These are phyloP conservation scores for Lentinula guzmanii DNA, from an alignment of 768 basidiomycete genomes.

Conservation along the genomic window DNA sequence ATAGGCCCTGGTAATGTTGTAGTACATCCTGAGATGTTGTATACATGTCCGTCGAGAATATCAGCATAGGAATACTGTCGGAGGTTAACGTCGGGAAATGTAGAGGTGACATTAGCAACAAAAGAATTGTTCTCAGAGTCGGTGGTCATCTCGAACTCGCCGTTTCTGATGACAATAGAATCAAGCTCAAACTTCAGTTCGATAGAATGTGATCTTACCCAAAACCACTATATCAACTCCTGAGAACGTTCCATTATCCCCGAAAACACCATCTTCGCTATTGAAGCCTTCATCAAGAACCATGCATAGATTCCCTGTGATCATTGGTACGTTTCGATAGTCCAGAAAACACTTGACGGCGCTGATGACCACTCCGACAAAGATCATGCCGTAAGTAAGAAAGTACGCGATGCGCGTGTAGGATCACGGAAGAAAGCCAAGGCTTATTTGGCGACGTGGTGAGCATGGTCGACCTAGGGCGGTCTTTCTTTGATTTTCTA, in stretches of 20 bases:
- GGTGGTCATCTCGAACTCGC: conserved; percentile 87
- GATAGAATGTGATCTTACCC: conserved; percentile 38
- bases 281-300: conserved; percentile 78
- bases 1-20: conserved; percentile 47
- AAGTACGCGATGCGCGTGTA: conserved; percentile 51
- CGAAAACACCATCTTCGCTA: conserved; percentile 49
- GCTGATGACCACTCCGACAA: conserved; percentile 51
- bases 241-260: conserved; percentile 63
- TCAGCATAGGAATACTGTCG: conserved; percentile 57
- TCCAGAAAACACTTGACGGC: conserved; percentile 52
- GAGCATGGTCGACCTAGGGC: conserved; percentile 48
- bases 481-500: conserved; percentile 32
- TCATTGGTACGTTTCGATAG: conserved; percentile 44
- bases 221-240: conserved; percentile 85
- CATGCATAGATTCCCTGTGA: conserved; percentile 48
- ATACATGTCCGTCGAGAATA: conserved; percentile 65
- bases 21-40: conserved; percentile 88
- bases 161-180: conserved; percentile 41
- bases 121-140: conserved; percentile 66
- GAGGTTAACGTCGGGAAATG: conserved; percentile 84
- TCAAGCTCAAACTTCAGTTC: background rate
- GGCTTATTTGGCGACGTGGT: conserved; percentile 42
- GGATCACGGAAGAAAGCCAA: conserved; percentile 57
- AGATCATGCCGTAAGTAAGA: conserved; percentile 53
- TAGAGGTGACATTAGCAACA: conserved; percentile 70